A percentile compares a stretch with the other conserved stretches of the same genome.
Conservation (phyloP, 345 rosid species). For the Dipteronia dyeriana region DNA sequence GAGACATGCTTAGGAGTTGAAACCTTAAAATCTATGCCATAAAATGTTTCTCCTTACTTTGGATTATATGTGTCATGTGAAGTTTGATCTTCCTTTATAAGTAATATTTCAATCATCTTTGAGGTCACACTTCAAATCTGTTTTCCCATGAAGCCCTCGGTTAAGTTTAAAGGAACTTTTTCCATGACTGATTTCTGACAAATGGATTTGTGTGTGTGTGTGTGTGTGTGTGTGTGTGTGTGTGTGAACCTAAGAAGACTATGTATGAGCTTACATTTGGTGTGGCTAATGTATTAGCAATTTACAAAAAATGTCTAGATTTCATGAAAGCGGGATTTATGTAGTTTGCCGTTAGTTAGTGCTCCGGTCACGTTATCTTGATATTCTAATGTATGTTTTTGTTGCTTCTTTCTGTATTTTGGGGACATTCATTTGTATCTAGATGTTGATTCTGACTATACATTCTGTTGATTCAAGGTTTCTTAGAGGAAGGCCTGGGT, state of each 20-base stretch:
- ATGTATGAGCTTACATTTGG: neutral
- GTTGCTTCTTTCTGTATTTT: neutral
- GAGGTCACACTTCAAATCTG: neutral
- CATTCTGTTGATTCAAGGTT: conserved; percentile 47
- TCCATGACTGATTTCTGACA: neutral
- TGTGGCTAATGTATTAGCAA: neutral
- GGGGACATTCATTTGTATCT: neutral
- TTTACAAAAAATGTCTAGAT: neutral
- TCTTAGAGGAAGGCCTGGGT: conserved; percentile 69
- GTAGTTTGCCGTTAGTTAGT: neutral
- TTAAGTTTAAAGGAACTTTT: neutral
- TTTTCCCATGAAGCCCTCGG: neutral
- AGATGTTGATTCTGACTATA: conserved; percentile 4
- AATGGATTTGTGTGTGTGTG: neutral
- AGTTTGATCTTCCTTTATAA: neutral
- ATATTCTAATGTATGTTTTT: neutral
- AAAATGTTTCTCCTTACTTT: neutral
- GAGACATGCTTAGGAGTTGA: neutral
- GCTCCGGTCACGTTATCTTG: neutral
- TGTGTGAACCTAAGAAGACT: neutral
- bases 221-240: no score
- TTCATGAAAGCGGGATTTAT: neutral
- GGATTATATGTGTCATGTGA: no score
- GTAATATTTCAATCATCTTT: neutral
- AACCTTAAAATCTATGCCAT: neutral